Conservation (phyloP, 2,329 filamentous ascomycete species). For the Arthrinium phaeospermum region DNA sequence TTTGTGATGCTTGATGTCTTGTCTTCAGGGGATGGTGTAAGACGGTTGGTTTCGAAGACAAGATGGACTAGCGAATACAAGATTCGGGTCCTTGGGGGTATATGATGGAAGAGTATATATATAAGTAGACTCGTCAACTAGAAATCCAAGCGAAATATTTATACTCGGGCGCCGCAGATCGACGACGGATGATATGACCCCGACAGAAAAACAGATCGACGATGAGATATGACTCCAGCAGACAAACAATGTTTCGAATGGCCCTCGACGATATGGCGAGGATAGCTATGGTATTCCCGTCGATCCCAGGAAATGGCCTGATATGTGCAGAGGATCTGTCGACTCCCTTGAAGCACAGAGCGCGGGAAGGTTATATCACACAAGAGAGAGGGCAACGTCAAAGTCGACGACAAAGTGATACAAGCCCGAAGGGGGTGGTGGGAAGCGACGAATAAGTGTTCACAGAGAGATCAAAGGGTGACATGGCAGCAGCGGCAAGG, state of each 20-base stretch:
- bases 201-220: background rate
- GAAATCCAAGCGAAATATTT: background rate
- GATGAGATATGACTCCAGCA: background rate
- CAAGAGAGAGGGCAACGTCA: background rate
- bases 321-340: background rate
- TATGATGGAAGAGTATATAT: background rate
- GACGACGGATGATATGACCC: background rate
- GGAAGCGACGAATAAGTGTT: background rate
- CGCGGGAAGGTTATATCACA: background rate
- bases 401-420: background rate
- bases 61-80: background rate
- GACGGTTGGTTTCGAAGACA: background rate
- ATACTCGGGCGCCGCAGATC: background rate
- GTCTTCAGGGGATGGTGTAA: background rate
- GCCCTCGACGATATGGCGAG: background rate
- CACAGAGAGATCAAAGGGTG: background rate
- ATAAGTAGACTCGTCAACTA: background rate
- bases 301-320: background rate
- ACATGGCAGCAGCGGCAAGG: background rate
- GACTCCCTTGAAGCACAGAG: conserved; percentile 10
- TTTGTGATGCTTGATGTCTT: background rate
- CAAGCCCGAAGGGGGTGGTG: background rate
- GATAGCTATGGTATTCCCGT: background rate
- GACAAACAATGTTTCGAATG: background rate
- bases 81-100: background rate